phyloP scores from a whole-genome alignment of 169 alveolate species.

The Miamiensis avidus region DNA sequence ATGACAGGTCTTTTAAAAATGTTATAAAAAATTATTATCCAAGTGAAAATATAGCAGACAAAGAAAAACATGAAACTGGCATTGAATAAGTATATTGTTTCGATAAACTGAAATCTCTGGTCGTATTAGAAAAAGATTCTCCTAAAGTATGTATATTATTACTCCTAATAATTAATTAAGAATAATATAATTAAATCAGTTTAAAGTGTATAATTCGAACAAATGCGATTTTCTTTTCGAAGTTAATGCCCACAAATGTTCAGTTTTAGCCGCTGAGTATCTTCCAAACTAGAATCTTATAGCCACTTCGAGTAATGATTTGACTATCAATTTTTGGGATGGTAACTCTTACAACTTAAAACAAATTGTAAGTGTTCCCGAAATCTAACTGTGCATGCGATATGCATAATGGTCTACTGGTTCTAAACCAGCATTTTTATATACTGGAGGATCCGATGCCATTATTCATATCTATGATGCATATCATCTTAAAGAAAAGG shows the following conservation, averaged over 20 bases:
- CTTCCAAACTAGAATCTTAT: constrained; percentile 65
- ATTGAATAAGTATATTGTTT: constrained; percentile 71
- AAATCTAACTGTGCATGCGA: constrained; percentile 65
- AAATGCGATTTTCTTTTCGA: constrained; percentile 33
- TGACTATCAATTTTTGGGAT: constrained; percentile 79
- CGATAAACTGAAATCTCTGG: constrained; percentile 68
- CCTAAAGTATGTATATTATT: constrained; percentile 23
- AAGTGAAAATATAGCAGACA: constrained; percentile 68
- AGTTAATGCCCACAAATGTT: constrained; percentile 65
- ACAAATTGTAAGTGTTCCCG: constrained; percentile 72
- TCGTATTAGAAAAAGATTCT: constrained; percentile 76
- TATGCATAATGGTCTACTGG: constrained; percentile 62
- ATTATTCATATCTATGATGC: constrained; percentile 73
- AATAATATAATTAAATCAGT: constrained; percentile 24
- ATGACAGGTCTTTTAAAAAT: constrained; percentile 72
- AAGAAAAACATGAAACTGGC: constrained; percentile 78
- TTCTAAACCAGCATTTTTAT: constrained; percentile 41
- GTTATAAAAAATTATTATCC: constrained; percentile 76
- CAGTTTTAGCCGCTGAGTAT: constrained; percentile 79
- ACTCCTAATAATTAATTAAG: too few relatives aligned
- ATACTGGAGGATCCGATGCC: constrained; percentile 72
- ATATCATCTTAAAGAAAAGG: constrained; percentile 59
- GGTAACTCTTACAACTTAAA: constrained; percentile 63
- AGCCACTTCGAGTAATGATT: constrained; percentile 75
- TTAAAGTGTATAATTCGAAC: constrained; percentile 71